These are phyloP conservation scores for Nemania sp. DNA, from an alignment of 2,329 filamentous ascomycete species.

Conservation along the genomic window DNA sequence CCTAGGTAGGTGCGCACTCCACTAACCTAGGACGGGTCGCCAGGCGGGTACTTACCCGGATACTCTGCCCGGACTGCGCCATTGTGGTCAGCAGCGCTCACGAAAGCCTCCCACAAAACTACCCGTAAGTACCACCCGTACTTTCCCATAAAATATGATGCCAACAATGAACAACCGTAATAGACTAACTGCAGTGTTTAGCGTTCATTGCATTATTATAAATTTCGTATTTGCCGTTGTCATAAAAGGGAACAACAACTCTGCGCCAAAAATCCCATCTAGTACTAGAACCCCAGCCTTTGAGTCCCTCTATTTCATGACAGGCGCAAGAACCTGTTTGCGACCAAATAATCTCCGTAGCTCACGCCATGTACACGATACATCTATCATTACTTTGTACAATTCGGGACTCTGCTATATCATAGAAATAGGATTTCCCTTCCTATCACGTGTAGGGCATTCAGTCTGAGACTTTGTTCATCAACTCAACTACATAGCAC, in stretches of 20 bases:
- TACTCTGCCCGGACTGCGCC: background rate
- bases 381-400: constrained; percentile 46
- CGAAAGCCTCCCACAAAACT: too few relatives aligned
- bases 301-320: background rate
- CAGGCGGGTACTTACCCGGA: background rate
- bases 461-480: background rate
- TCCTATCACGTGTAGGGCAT: constrained; percentile 6
- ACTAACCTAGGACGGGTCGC: background rate
- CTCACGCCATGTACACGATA: constrained; percentile 41
- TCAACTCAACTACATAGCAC: constrained; percentile 1
- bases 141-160: too few relatives aligned
- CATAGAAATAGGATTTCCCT: constrained; percentile 23
- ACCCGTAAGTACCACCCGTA: too few relatives aligned
- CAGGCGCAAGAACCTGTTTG: constrained; percentile 30
- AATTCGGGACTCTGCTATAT: constrained; percentile 32
- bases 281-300: constrained; percentile 13
- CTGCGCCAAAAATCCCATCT: constrained; percentile 17
- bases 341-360: constrained; percentile 30
- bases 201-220: constrained; percentile 26
- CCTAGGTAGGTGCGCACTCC: too few relatives aligned
- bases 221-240: constrained; percentile 30
- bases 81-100: background rate
- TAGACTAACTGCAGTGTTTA: too few relatives aligned
- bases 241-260: constrained; percentile 9
- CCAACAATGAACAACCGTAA: background rate